Conservation (phyloP, 306 rosid genomes). For the Ceratonia siliqua region DNA sequence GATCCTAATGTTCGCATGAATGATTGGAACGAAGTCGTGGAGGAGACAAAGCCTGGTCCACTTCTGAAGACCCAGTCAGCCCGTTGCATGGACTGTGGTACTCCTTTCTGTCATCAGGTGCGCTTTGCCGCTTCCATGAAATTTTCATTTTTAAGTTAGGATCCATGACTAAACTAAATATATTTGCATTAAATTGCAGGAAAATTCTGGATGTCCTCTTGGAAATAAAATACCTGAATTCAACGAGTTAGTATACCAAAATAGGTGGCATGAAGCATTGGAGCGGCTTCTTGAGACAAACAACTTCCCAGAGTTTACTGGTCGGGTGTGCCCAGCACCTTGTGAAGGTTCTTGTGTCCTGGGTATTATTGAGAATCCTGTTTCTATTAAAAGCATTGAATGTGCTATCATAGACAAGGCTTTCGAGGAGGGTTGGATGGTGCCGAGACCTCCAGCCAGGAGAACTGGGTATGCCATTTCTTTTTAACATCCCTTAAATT, state of each 20-base stretch:
- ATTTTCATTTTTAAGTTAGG: background rate
- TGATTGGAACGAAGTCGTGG: constrained; percentile 96
- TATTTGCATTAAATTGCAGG: constrained; percentile 54
- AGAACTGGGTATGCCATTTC: constrained; percentile 76
- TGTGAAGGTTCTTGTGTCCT: constrained; percentile 96
- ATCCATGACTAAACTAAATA: constrained; percentile 7
- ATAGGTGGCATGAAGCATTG: constrained; percentile 95
- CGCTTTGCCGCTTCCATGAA: background rate
- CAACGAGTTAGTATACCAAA: constrained; percentile 91
- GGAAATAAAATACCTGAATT: constrained; percentile 98
- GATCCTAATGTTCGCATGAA: constrained; percentile 81
- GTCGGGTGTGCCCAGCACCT: constrained; percentile 98
- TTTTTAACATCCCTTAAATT: background rate
- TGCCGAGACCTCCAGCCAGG: constrained; percentile 81
- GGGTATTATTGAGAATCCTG: constrained; percentile 75
- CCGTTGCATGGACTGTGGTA: constrained; percentile 99
- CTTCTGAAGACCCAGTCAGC: constrained; percentile 95
- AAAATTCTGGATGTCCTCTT: constrained; percentile 95
- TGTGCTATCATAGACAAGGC: constrained; percentile 99
- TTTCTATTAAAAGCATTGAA: constrained; percentile 90
- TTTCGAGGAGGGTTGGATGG: constrained; percentile 99
- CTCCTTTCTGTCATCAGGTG: constrained; percentile 99
- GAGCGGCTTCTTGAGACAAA: constrained; percentile 97
- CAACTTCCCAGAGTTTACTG: constrained; percentile 98
- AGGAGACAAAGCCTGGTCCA: constrained; percentile 88